phyloP scores from a whole-genome alignment of 305 asterid species.

The Monarda citriodora region DNA sequence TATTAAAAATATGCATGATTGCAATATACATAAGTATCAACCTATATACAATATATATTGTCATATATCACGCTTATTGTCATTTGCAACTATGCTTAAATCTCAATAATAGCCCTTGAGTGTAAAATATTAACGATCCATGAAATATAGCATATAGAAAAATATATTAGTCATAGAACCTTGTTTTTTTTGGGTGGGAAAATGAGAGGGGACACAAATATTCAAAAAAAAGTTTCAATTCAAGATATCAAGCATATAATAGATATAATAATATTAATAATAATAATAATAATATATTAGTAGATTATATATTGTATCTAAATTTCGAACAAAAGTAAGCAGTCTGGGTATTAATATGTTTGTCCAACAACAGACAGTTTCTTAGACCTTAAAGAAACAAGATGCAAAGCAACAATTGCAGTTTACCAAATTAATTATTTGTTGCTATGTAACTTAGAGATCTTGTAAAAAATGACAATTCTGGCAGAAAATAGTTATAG shows the following conservation, averaged over 20 bases:
- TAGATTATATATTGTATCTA: neutral
- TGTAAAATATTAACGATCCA: too few relatives aligned
- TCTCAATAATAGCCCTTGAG: too few relatives aligned
- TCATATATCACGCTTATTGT: too few relatives aligned
- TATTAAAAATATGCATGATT: too few relatives aligned
- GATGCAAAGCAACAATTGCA: slow-evolving; percentile 61
- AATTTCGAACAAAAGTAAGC: neutral
- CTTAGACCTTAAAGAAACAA: slow-evolving; percentile 31
- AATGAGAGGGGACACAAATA: slow-evolving; percentile 18
- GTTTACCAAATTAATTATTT: slow-evolving; percentile 36
- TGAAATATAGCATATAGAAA: too few relatives aligned
- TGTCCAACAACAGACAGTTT: slow-evolving; percentile 27
- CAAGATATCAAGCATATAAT: neutral
- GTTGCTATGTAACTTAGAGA: slow-evolving; percentile 22
- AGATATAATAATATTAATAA: too few relatives aligned
- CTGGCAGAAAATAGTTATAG: neutral
- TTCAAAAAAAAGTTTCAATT: neutral
- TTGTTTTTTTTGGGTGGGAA: slow-evolving; percentile 21
- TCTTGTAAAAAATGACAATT: slow-evolving; percentile 13
- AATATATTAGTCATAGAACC: neutral
- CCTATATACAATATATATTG: too few relatives aligned
- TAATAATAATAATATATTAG: too few relatives aligned
- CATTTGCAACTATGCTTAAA: too few relatives aligned
- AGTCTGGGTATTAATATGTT: neutral
- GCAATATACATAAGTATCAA: too few relatives aligned